These are phyloP conservation scores for Zygosaccharomyces pseudorouxii DNA, from an alignment of 805 yeast species.

Conservation along the genomic window DNA sequence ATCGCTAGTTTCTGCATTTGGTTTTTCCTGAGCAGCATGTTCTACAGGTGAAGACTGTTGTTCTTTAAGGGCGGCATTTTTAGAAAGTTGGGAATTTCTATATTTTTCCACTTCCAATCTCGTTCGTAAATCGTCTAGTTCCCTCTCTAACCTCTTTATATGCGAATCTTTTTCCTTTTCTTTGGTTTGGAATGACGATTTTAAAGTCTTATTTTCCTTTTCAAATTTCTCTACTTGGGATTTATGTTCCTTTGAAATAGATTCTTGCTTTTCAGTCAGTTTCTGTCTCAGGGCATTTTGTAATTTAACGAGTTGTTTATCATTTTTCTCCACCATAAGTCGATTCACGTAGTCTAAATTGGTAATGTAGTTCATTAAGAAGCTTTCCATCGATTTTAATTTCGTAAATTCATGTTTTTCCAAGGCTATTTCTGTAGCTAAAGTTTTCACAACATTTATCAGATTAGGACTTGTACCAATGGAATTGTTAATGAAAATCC, in stretches of 20 bases:
- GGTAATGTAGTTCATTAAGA: slow-evolving; percentile 46
- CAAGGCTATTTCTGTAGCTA: slow-evolving; percentile 52
- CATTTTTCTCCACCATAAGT: slow-evolving; percentile 32
- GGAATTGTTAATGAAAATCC: slow-evolving; percentile 55
- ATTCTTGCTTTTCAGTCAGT: slow-evolving; percentile 27
- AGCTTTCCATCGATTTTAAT: slow-evolving; percentile 49
- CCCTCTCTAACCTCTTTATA: slow-evolving; percentile 22
- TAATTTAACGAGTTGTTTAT: slow-evolving; percentile 26
- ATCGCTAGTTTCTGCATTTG: slow-evolving; percentile 1
- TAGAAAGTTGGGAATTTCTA: slow-evolving; percentile 24
- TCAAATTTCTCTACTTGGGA: slow-evolving; percentile 19
- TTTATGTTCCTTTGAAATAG: slow-evolving; percentile 18
- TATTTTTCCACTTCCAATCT: slow-evolving; percentile 34
- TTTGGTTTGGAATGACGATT: slow-evolving; percentile 12
- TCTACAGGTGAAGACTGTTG: slow-evolving; percentile 3
- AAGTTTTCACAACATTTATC: slow-evolving; percentile 49
- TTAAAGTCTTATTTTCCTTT: slow-evolving; percentile 15
- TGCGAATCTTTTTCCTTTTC: slow-evolving; percentile 15
- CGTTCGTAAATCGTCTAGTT: slow-evolving; percentile 33
- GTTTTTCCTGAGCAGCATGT: slow-evolving; percentile 1
- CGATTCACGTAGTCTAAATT: slow-evolving; percentile 31
- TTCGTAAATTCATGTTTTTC: slow-evolving; percentile 57
- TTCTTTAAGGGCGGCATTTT: slow-evolving; percentile 8
- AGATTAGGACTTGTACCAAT: slow-evolving; percentile 53
- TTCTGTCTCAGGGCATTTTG: slow-evolving; percentile 30